Evolutionary conservation across 1,284 basidiomycete genomes (phyloP).

Genomic region (Phellopilus nigrolimitatus): DNA sequence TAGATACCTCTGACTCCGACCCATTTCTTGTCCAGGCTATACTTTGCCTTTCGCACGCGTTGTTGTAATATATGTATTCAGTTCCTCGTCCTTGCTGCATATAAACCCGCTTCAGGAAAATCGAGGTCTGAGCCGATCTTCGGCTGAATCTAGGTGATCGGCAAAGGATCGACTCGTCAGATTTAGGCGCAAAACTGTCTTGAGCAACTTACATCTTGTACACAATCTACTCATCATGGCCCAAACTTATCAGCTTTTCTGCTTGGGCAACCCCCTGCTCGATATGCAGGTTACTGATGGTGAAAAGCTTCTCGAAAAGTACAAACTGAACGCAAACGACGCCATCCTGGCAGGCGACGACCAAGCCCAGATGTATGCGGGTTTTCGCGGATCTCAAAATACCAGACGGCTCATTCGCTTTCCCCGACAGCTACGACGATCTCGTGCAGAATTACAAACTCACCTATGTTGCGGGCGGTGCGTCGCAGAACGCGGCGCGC

Average conservation of each 20-base stretch:
- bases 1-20: too few species aligned
- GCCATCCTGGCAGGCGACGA: constrained; percentile 93
- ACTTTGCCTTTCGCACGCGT: too few species aligned
- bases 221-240: constrained; percentile 18
- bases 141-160: not conserved
- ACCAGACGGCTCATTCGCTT: constrained; percentile 2
- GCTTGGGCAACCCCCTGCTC: constrained; percentile 86
- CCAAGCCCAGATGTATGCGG: constrained; percentile 75
- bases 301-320: constrained; percentile 85
- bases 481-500: constrained; percentile 94
- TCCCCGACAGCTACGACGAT: constrained; percentile 76
- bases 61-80: not conserved
- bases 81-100: not conserved
- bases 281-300: constrained; percentile 86
- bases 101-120: too few species aligned
- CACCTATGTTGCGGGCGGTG: constrained; percentile 95
- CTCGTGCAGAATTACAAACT: constrained; percentile 75
- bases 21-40: too few species aligned
- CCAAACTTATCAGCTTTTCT: constrained; percentile 56
- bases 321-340: constrained; percentile 91
- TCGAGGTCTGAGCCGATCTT: too few species aligned
- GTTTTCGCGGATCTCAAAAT: not conserved
- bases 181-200: too few species aligned
- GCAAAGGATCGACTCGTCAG: not conserved
- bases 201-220: too few species aligned